Base-by-base conservation (phyloP, 176 grass and related monocot species). In the Alloteropsis semialata region DNA sequence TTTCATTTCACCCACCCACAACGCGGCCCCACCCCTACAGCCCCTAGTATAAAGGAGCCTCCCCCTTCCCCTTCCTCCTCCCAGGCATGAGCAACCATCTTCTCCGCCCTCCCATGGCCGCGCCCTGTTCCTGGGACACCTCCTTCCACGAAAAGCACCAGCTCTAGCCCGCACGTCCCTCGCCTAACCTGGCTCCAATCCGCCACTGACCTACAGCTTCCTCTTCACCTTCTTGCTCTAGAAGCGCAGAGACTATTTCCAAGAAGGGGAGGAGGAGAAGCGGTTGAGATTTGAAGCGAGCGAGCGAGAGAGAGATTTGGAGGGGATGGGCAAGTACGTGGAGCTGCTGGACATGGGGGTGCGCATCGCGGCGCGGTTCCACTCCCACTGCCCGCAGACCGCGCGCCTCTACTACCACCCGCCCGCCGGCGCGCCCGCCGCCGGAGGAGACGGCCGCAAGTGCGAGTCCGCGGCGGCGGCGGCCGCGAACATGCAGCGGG, bases 321-420 rank as follows among this genome's bases (percentile, higher is more conserved):
- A 16, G 19, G 8, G 51, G 59, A 97, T 97, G 94, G 88, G 58
- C 41, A 97, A 74, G 84, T 97, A 86, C 81, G 57, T 78, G 32
- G 94, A 97, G 94, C 73, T 97, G 71, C 72, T 97, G 44, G 94
- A 97, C 80, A 87, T 93, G 94, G 91, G 94, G 1, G 78, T 91
- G 81, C 89, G 89, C 79, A 93, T 97, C 72, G 91, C 87, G 1
- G 94, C 94, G 69, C 84, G 91, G 67, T 97, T 97, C 88, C 94
- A 97, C 75, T 97, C 94, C 55, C 94, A 97, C 74, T 93, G 89
- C 72, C 91, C 89, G 16, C 91, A 97, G 72, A 97, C 91, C 13
- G 88, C 94, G 77, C 83, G 89, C 8, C 54, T 93, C 74, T 97
- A 97, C 89, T 97, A 93, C 84, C 92, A 91, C 86, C 94, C 60